These are phyloP conservation scores for Tetrahymena thermophila DNA, from an alignment of 73 alveolate genomes.

Conservation along the genomic window DNA sequence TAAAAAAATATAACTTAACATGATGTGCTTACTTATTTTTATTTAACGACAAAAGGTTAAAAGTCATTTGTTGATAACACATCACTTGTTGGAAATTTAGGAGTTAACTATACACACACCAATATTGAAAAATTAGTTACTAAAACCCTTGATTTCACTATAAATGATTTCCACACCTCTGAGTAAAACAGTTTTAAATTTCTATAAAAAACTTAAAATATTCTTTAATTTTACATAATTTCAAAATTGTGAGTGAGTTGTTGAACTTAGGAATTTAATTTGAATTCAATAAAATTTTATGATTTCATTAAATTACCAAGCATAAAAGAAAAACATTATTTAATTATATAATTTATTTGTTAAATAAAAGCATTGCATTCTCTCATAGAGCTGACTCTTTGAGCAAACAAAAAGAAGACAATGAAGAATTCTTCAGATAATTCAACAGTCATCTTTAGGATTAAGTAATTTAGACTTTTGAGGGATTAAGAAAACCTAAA, in stretches of 20 bases:
- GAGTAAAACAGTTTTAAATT: not conserved
- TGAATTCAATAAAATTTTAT: no score
- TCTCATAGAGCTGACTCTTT: not conserved
- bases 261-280: no score
- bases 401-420: not conserved
- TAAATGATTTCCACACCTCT: not conserved
- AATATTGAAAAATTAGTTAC: not conserved
- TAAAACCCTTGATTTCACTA: not conserved
- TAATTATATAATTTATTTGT: no score
- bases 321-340: no score
- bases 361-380: not conserved
- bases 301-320: no score
- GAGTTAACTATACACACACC: not conserved
- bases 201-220: not conserved
- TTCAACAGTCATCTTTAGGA: not conserved
- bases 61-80: not conserved
- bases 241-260: no score
- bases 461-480: not conserved
- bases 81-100: not conserved
- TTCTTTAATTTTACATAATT: no score
- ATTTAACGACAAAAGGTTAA: not conserved
- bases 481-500: not conserved
- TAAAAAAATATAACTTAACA: no score
- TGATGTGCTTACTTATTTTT: no score
- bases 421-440: not conserved